Evolutionary conservation across 805 yeast species (phyloP), one percentile per base, ranked within the genome.

Genomic region (Saturnispora besseyi): DNA sequence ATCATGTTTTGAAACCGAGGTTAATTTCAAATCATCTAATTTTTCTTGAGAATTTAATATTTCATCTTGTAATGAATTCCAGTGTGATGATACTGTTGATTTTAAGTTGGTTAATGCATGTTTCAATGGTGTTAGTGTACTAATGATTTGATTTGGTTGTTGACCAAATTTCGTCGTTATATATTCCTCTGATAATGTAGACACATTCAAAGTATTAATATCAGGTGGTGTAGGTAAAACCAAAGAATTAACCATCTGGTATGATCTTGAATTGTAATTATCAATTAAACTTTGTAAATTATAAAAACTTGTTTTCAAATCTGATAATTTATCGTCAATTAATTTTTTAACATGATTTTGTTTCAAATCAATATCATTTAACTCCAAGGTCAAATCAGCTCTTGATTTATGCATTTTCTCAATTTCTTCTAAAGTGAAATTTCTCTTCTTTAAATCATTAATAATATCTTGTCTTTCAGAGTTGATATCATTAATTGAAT

Each of bases 341-440:
- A 66, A 61, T n/a, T 70, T 70, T 9, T 73, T 62, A 41, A 76
- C 78, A 44, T 76, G 78, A 7, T 52, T 44, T 46, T 76, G 64
- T 51, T 75, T 72, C 40, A 62, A 59, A 45, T 63, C 65, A 11
- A 66, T 56, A 3, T 59, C 41, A 49, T 83, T 87, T 45, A 84
- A 71, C 15, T 74, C 64, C 53, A 73, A 73, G 5, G 81, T 71
- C 5, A 84, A 62, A 43, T 73, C 73, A 45, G 82, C 87, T 50
- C 87, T 71, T 58, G 82, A 87, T 31, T 67, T 65, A 57, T 77
- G 80, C 66, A 84, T 72, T 48, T 72, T 66, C 56, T 87, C 88
- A 47, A 87, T 78, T 41, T 78, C 81, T 13, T 70, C 72, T 4
- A 84, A 73, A 3, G 85, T 76, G 46, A 82, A 69, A 2, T 88